A percentile compares a stretch with the other conserved stretches of the same genome.
phyloP scores from a whole-genome alignment of 2,329 filamentous ascomycete genomes.

The Cryphonectria parasitica region DNA sequence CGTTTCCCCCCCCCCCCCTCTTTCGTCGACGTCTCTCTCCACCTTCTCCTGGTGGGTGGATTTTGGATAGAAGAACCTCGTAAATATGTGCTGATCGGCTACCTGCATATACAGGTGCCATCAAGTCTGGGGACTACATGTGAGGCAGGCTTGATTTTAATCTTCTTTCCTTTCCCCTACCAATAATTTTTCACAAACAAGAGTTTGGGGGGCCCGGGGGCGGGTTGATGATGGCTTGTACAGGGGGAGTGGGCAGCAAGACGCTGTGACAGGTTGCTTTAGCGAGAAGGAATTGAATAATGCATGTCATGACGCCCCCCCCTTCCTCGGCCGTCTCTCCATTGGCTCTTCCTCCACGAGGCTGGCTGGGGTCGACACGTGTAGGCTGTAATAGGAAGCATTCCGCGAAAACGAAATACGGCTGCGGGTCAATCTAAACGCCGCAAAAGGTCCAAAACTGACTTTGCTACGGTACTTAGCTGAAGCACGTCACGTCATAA shows the following conservation, averaged over 20 bases:
- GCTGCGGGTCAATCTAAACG: not conserved
- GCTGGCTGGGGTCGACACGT: not conserved
- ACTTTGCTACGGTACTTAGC: not conserved
- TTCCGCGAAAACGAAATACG: not conserved
- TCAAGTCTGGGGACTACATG: not conserved
- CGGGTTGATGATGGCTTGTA: not conserved
- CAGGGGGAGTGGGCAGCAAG: not conserved
- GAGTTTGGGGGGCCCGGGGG: too few relatives aligned
- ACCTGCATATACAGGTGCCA: not conserved
- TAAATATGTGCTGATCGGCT: not conserved
- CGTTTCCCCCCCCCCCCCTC: not conserved
- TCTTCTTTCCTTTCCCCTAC: too few relatives aligned
- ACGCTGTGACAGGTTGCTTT: not conserved
- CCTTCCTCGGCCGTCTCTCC: too few relatives aligned
- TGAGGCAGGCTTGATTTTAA: not conserved
- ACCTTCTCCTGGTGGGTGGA: not conserved
- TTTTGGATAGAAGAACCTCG: not conserved
- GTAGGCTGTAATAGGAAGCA: not conserved
- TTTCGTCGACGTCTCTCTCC: not conserved
- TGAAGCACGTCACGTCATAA: not conserved
- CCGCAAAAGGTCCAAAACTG: not conserved
- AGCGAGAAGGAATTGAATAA: not conserved
- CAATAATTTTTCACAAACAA: too few relatives aligned
- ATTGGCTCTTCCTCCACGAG: too few relatives aligned
- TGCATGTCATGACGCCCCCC: not conserved